Evolutionary conservation across 2,329 filamentous ascomycete species (phyloP), one percentile per base, ranked within the genome.

Genomic region (Epichloe amarillans): DNA sequence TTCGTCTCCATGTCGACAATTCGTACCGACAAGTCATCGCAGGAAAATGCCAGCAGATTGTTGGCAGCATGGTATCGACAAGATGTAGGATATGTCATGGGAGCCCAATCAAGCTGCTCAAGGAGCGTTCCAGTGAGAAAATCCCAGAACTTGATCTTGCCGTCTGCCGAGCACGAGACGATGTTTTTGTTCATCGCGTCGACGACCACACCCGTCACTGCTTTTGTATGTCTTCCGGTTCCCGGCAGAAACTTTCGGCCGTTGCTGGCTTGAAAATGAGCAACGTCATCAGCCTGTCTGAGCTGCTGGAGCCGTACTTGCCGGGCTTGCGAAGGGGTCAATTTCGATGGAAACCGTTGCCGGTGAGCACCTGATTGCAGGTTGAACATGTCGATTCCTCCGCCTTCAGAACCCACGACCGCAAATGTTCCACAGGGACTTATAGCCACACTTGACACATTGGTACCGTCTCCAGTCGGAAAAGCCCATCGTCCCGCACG

Each of bases 91-190:
- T 82, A 78, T 4, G 83, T 82, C 76, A 86, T 87, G 5, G 67
- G 66, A 43, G 84, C 80, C 85, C 89, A 95, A 64, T 90, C 82
- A 48, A 97, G 80, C 61, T 96, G 83, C 55, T 91, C 79, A 11
- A 86, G 63, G 3, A 97, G 74, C 43, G 80, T 77, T 7, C 91
- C 93, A 0, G 86, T 88, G n/a, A 82, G 68, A 56, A 98, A 95
- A 57, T 95, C 87, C 94, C 94, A 98, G 64, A 98, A 97, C 71
- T 96, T 97, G 60, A 97, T 77, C 66, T 85, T 95, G 35, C 93
- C 93, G 65, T 98, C 93, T 14, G 89, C 70, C 2, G 88, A 85
- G 63, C 89, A 95, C 54, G 89, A 95, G 42, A 96, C 81, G 47
- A 97, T 75, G 17, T 77, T 80, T 56, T 84, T 86, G 67, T 96